These are phyloP conservation scores for Emergomyces africanus DNA, from an alignment of 2,329 filamentous ascomycete species.

Conservation along the genomic window DNA sequence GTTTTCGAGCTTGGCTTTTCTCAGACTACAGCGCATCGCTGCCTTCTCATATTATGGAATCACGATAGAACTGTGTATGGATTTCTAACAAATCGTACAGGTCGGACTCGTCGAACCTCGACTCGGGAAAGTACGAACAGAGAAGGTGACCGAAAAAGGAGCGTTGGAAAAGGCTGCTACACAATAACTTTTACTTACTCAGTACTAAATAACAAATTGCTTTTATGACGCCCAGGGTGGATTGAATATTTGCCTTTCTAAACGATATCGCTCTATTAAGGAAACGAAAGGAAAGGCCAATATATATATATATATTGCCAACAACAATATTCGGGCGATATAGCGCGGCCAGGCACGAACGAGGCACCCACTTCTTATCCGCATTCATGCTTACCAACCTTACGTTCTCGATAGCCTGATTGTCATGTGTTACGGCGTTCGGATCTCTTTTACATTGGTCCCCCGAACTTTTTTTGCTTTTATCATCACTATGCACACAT, in stretches of 20 bases:
- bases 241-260: neutral
- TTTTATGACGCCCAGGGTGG: neutral
- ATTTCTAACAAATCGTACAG: conserved; percentile 11
- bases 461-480: neutral
- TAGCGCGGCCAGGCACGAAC: neutral
- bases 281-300: neutral
- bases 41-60: neutral
- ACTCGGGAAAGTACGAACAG: neutral
- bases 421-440: neutral
- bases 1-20: neutral
- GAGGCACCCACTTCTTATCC: neutral
- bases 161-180: neutral
- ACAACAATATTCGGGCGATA: neutral
- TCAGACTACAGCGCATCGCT: too few species aligned
- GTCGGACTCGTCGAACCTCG: conserved; percentile 24
- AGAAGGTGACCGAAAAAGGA: neutral
- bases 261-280: neutral
- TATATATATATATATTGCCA: neutral
- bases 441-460: neutral
- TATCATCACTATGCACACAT: neutral
- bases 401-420: neutral
- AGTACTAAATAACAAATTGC: neutral
- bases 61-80: neutral
- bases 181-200: neutral
- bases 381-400: neutral